Base-by-base conservation (phyloP, 2,329 filamentous ascomycete genomes). In the Zarea fungicola region DNA sequence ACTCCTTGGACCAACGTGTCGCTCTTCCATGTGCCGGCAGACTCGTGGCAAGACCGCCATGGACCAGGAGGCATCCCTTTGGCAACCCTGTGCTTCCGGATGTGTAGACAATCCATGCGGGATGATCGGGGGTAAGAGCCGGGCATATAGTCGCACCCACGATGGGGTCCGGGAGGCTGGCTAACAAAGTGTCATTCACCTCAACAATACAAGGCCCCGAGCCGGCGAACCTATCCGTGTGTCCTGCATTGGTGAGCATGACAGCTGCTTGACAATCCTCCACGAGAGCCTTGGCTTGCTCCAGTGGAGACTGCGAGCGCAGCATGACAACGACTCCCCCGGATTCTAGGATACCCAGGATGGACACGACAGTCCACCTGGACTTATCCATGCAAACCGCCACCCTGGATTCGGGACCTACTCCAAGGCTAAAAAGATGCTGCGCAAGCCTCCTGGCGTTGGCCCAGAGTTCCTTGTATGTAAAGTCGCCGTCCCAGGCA, bases 401-500 rank as follows among this genome's bases (percentile, higher is more conserved):
- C n/a, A 51, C 49, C 18, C 21, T 42, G 8, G 34, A 23, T 22
- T 39, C 50, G 10, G 50, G 45, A 19, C 39, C 31, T 16, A 52
- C 45, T 25, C 50, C 50, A 22, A 48, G 44, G 41, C 23, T 14
- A 26, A 25, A 37, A 16, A 52, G 37, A 39, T 51, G 34, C 14
- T 25, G 21, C 23, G 43, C 49, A 28, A 51, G 44, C 18, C 23
- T 42, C 22, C 36, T 51, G 1, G 36, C 10, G 37, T 42, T 29
- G 22, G n/a, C 29, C 31, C 34, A 23, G 19, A 75, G 58, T 18
- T 75, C 39, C 54, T 64, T 50, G 46, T 68, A 21, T 64, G 57
- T 48, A 67, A 68, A 52, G 65, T 66, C 59, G 70, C 77, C 46
- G 74, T 74, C 59, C 54, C 54, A 56, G 5, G 54, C 49, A 21